A percentile compares a stretch with the other conserved stretches of the same genome.
Evolutionary conservation across 2,329 filamentous ascomycete species (phyloP).

Genomic region (Chrysoporthe deuterocubensis): DNA sequence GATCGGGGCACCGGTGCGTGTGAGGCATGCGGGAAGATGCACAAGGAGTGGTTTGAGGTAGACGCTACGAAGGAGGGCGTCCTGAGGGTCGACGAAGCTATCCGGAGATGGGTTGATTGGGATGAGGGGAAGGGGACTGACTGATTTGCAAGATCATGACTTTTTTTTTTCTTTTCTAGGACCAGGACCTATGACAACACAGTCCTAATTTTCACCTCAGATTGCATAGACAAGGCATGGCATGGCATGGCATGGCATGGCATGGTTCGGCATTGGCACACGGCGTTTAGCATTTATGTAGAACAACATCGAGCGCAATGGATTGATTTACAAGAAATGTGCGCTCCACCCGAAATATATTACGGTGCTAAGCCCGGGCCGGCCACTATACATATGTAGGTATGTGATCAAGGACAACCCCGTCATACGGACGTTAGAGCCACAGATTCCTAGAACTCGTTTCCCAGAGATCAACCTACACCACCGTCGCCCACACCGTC

Average conservation of each 20-base stretch:
- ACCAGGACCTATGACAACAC: background rate
- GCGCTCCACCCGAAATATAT: no score
- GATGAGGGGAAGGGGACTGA: conserved; percentile 54
- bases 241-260: background rate
- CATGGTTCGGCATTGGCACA: background rate
- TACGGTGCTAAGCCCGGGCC: no score
- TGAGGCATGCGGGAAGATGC: conserved; percentile 77
- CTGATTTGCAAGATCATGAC: background rate
- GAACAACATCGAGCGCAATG: background rate
- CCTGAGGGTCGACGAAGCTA: conserved; percentile 63
- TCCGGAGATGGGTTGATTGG: conserved; percentile 87
- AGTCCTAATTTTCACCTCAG: conserved; percentile 11
- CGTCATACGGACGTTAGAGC: no score
- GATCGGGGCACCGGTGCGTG: conserved; percentile 61
- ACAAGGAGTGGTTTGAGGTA: conserved; percentile 95
- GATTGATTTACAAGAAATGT: background rate
- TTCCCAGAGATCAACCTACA: no score
- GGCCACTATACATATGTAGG: no score
- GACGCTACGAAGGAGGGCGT: conserved; percentile 43
- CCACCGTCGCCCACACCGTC: no score
- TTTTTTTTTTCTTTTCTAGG: no score
- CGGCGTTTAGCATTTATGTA: background rate
- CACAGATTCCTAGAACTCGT: no score
- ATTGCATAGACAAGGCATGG: conserved; percentile 38
- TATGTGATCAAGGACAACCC: no score